Base-by-base conservation (phyloP, 208 protist genomes). In the Trypanosoma cruzi region DNA sequence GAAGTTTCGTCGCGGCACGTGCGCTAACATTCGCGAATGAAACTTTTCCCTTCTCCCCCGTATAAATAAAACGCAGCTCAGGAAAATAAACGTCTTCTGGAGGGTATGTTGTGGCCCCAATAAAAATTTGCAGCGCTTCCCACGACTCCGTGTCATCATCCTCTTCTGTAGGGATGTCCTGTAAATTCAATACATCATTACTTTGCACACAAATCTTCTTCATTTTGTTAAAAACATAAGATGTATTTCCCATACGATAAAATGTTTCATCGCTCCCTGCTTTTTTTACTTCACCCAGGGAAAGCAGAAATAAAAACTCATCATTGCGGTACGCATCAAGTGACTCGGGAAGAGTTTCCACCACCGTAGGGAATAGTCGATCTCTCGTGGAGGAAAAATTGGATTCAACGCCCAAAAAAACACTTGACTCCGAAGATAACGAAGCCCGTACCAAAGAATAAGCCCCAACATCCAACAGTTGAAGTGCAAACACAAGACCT, bases 401-500 rank as follows among this genome's bases (percentile, higher is more conserved):
- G 6, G 52, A 40, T 54, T 94, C 86, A 22, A 13, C 44, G 13
- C 75, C 78, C 54, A 90, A 63, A 24, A 84, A 71, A 24, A 0
- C 22, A 18, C 73, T 49, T 11, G 89, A 53, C 49, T 84, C 24
- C 4, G 83, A 64, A 34, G 86, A 61, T 36, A 92, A 75, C 13
- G 82, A 77, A 6, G 86, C 84, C 22, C 75, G 73, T 32, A 89
- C 84, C n/a, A 92, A 61, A 28, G 84, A 94, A 49, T 84, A 63
- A 0, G 81, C 79, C 3, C 79, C 75, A 32, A 77, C 56, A 52
- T 82, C 69, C 61, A 94, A 44, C 28, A 94, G 84, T 63, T 92
- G 86, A n/a, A 79, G 53, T 20, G 80, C 73, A 64, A 92, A 94
- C n/a, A 94, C 89, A 10, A 94, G 77, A 22, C 81, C 84, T 13